Evolutionary conservation across 2,329 filamentous ascomycete species (phyloP), one percentile per base, ranked within the genome.

Genomic region (Grosmannia huntii): DNA sequence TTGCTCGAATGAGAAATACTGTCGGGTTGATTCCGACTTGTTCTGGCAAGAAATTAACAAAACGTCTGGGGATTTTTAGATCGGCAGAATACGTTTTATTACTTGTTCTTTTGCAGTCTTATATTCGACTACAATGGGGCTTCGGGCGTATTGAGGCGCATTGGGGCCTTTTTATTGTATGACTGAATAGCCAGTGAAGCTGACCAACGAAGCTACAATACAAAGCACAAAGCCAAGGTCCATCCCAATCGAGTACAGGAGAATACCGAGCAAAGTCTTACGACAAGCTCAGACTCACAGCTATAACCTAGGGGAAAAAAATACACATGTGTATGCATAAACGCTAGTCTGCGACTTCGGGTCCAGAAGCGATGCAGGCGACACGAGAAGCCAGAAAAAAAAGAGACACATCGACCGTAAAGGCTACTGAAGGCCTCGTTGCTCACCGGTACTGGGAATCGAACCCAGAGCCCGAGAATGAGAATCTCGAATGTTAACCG

Each of bases 401-500:
- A 41, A 19, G 25, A 27, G n/a, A 31, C 3, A 54, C 28, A 14
- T 9, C 14, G 12, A 5, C 9, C 36, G 36, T 14, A 9, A 38
- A 19, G 36, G 12, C 12, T 4, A 14, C 4, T 11, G 27, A 11
- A 23, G 25, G 21, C n/a, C 9, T 5, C 5, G 9, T 38, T 38
- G 51, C 12, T 14, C 63, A 63, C 63, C 63, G 62, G 59, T 64
- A 64, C 63, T 61, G 63, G 63, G 63, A 64, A 57, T 64, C 63
- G 63, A 64, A 64, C 63, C 63, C 63, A 61, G 63, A 57, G 63
- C 63, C 54, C 60, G 54, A 62, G 62, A 64, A 57, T 63, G 63
- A 64, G 63, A 64, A 62, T 64, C 63, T 62, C 60, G 62, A 59
- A 64, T 64, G 63, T 64, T 64, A 57, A 27, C 63, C 63, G 60